Evolutionary conservation across 2,329 filamentous ascomycete species (phyloP).

Genomic region (Chrysoporthe puriensis): DNA sequence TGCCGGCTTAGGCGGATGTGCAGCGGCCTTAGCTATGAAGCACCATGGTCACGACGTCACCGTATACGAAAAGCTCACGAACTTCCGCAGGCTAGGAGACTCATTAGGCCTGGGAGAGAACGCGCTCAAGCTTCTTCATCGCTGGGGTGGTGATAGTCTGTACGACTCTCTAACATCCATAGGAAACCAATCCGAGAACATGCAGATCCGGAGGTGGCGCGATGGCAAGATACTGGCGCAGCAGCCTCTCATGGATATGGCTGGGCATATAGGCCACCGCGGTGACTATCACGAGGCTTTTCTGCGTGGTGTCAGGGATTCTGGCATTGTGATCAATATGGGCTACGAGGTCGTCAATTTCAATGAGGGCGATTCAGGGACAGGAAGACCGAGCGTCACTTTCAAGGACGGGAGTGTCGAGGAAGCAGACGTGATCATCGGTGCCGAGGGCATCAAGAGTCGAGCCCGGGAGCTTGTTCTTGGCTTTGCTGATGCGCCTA

Average conservation of each 20-base stretch:
- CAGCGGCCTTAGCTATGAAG: slow-evolving; percentile 51
- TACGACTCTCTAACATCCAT: slow-evolving; percentile 46
- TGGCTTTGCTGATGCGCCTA: slow-evolving; percentile 55
- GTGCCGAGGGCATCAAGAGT: slow-evolving; percentile 56
- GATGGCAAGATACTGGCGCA: slow-evolving; percentile 51
- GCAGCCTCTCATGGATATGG: slow-evolving; percentile 56
- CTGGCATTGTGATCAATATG: slow-evolving; percentile 46
- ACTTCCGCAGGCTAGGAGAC: slow-evolving; percentile 47
- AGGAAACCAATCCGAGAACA: slow-evolving; percentile 50
- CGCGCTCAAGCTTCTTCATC: slow-evolving; percentile 47
- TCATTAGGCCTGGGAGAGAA: slow-evolving; percentile 51
- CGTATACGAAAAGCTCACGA: slow-evolving; percentile 48
- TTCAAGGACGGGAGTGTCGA: slow-evolving; percentile 43
- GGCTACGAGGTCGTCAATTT: slow-evolving; percentile 44
- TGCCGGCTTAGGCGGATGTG: slow-evolving; percentile 53
- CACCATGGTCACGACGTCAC: slow-evolving; percentile 49
- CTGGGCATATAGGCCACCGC: slow-evolving; percentile 49
- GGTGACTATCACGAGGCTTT: slow-evolving; percentile 50
- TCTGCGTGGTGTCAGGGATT: slow-evolving; percentile 42
- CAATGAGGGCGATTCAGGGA: slow-evolving; percentile 36
- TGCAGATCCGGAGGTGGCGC: slow-evolving; percentile 52
- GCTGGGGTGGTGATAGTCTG: slow-evolving; percentile 46
- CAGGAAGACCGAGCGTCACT: slow-evolving; percentile 36
- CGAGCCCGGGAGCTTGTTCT: slow-evolving; percentile 54
- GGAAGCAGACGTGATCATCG: slow-evolving; percentile 52